Base-by-base conservation (phyloP, 1,284 basidiomycete genomes). In the Porogramme epimiltina region DNA sequence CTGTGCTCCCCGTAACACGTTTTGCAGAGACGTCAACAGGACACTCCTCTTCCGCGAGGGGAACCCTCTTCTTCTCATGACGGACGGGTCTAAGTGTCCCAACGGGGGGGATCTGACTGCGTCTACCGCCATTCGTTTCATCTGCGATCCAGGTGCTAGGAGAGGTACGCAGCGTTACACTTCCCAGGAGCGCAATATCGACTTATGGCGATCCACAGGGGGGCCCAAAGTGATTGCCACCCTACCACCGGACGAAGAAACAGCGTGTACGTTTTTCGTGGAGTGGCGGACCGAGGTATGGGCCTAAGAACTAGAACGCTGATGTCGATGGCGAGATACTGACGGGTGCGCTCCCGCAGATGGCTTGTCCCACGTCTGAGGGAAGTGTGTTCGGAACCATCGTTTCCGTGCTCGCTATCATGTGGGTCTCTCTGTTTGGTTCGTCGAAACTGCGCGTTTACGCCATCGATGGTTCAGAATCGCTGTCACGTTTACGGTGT, bases 271-370 rank as follows among this genome's bases (percentile, higher is more conserved):
- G 19, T 91, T 82, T 65, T 78, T 84, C 49, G 68, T 89, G 42
- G 87, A 91, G 71, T 91, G 85, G 87, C 75, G 77, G 51, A 89
- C 84, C 19, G 80, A 80, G 59, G 89, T 88, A 57, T 64, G 79
- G 40, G 50, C 46, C 48, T 36, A 6, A 37, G 37, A 28, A n/a
- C 40, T 39, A 26, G 26, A 39, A 18, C 19, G 33, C n/a, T 38
- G 42, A 24, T 42, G 8, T 53, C 49, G 38, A 51, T 54, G 26
- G 39, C 51, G 4, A 53, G 45, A 39, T 13, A 26, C 43, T 49
- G 24, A 58, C 40, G 16, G 45, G 28, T 33, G 13, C 20, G 25
- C n/a, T 33, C 34, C 2, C 47, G 18, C 51, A 87, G 86, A 77
- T 76, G 65, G 88, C 87, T 26, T 91, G 86, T 62, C 78, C 86